Base-by-base conservation (phyloP, 768 basidiomycete species). In the Collybiopsis confluens region DNA sequence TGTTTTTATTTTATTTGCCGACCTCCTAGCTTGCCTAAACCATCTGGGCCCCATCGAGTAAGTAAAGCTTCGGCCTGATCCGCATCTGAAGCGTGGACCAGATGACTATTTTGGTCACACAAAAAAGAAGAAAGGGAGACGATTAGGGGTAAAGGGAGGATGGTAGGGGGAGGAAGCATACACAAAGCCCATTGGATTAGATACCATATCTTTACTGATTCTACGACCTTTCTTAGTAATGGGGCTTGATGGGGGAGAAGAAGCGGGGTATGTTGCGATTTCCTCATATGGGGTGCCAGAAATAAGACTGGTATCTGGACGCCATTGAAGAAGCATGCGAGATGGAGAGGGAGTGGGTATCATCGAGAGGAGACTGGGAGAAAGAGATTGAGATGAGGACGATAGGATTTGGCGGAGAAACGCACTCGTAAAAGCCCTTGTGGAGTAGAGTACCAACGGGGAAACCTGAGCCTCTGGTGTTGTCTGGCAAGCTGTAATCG, bases 171-270 rank as follows among this genome's bases (percentile, higher is more conserved):
- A 36, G 51, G 46, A 54, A 59, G 46, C 90, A 69, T 76, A 95
- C 91, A 90, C 77, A 66, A 93, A 93, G 59, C 83, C 86, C 20
- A 78, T 88, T 4, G 92, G 92, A 54, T 73, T 80, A 15, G 90
- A 90, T 4, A 95, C 86, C 88, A 92, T 92, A 61, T 92, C 90
- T 68, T 93, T 93, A 72, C 81, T 89, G 62, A 93, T 82, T 60
- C 82, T 74, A 59, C 81, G 80, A 37, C 75, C 77, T 70, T 83
- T 86, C 65, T 77, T 78, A 40, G 59, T 65, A 9, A 62, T 51
- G 16, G 72, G 60, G 18, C 65, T 64, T 10, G 68, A 57, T 24
- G 74, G 67, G 47, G 65, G 66, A 50, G 64, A 61, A 24, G 65
- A 65, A 57, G 64, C 70, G 49, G 54, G 36, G 59, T 61, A 43